phyloP scores from a whole-genome alignment of 495 filamentous ascomycete genomes.

The Daldinia loculata region DNA sequence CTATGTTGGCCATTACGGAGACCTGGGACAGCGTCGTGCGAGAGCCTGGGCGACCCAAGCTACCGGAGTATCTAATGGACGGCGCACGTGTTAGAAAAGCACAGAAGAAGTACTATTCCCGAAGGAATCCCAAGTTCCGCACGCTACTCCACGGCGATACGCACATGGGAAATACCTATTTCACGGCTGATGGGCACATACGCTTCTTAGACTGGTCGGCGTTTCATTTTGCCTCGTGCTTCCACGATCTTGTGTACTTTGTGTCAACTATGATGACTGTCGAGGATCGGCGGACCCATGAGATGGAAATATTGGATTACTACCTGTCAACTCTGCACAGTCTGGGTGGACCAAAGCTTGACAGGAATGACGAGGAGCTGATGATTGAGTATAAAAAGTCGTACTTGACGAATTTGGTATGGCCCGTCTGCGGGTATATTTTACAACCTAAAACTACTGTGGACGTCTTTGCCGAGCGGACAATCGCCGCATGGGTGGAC shows the following conservation, averaged over 20 bases:
- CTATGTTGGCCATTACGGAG: slow-evolving; percentile 35
- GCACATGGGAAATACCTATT: slow-evolving; percentile 42
- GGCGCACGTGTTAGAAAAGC: slow-evolving; percentile 42
- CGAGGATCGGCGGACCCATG: slow-evolving; percentile 46
- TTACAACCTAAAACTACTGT: slow-evolving; percentile 46
- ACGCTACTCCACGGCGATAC: slow-evolving; percentile 49
- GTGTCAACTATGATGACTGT: slow-evolving; percentile 44
- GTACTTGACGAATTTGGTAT: slow-evolving; percentile 46
- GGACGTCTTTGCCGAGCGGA: slow-evolving; percentile 45
- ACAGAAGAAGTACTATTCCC: slow-evolving; percentile 43
- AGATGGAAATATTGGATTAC: slow-evolving; percentile 46
- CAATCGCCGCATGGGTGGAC: slow-evolving; percentile 47
- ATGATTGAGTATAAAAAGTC: slow-evolving; percentile 48
- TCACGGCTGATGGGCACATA: slow-evolving; percentile 37
- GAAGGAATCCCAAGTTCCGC: slow-evolving; percentile 42
- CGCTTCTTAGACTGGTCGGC: slow-evolving; percentile 52
- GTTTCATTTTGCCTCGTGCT: slow-evolving; percentile 45
- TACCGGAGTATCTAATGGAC: slow-evolving; percentile 41
- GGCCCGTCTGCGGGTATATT: slow-evolving; percentile 45
- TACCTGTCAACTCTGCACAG: slow-evolving; percentile 41
- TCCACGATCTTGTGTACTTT: slow-evolving; percentile 51
- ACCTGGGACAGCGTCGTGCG: slow-evolving; percentile 39
- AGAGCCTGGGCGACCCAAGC: slow-evolving; percentile 37
- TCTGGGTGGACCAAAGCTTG: slow-evolving; percentile 40
- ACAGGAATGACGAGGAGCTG: slow-evolving; percentile 40